phyloP scores from a whole-genome alignment of 768 basidiomycete genomes.

The Chlorophyllum brunneum region DNA sequence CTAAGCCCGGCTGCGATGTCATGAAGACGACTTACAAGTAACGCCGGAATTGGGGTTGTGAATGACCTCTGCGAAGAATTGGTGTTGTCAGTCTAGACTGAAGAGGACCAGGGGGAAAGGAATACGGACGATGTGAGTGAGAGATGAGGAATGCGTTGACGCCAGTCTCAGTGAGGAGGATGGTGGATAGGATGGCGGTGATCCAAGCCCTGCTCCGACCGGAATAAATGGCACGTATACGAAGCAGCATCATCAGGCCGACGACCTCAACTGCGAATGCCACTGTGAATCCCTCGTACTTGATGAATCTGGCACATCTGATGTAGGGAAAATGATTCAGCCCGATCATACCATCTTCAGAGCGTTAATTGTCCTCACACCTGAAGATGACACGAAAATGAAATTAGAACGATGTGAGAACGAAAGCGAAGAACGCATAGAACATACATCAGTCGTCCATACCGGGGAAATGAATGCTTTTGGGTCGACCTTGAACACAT shows the following conservation, averaged over 20 bases:
- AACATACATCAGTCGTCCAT: slow-evolving; percentile 35
- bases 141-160: slow-evolving; percentile 57
- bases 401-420: not conserved
- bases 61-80: slow-evolving; percentile 28
- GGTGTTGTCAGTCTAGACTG: not conserved
- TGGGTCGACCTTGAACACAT: not conserved
- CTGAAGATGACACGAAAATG: not conserved
- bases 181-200: slow-evolving; percentile 21
- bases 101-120: not conserved
- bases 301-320: slow-evolving; percentile 44
- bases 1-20: too few relatives aligned
- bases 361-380: not conserved
- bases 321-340: not conserved
- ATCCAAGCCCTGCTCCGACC: slow-evolving; percentile 24
- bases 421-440: not conserved
- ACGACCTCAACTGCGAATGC: slow-evolving; percentile 7
- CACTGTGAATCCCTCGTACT: slow-evolving; percentile 50
- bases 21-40: slow-evolving; percentile 22
- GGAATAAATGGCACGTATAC: slow-evolving; percentile 39
- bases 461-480: slow-evolving; percentile 39
- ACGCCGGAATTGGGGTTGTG: slow-evolving; percentile 36
- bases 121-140: slow-evolving; percentile 40
- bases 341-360: not conserved
- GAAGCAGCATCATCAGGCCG: slow-evolving; percentile 56
- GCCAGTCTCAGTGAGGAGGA: slow-evolving; percentile 41